Evolutionary conservation across 768 basidiomycete species (phyloP).

Genomic region (Mycena polygramma): DNA sequence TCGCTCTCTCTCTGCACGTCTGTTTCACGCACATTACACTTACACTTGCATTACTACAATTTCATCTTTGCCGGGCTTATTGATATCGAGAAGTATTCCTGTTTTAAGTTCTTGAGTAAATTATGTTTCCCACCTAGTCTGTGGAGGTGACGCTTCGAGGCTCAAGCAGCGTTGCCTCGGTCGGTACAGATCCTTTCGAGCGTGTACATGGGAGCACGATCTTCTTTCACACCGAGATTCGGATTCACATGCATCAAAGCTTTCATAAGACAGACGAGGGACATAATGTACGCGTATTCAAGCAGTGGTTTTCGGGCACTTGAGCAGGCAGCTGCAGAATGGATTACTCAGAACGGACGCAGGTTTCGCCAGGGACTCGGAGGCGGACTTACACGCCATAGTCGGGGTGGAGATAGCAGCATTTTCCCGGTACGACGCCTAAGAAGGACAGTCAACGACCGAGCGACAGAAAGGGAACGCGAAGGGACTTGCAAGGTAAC

Average conservation of each 20-base stretch:
- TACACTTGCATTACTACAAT: constrained; percentile 34
- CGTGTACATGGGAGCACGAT: too few species aligned
- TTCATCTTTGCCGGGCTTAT: constrained; percentile 16
- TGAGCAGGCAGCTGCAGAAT: constrained; percentile 8
- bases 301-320: constrained; percentile 2
- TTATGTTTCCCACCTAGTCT: too few species aligned
- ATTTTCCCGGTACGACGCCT: constrained; percentile 4
- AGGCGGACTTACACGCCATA: constrained; percentile 25
- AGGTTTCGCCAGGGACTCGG: not conserved
- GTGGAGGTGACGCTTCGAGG: too few species aligned
- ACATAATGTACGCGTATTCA: not conserved
- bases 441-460: not conserved
- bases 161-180: too few species aligned
- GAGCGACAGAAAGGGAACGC: not conserved
- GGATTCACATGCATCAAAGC: not conserved
- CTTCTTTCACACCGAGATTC: constrained; percentile 1
- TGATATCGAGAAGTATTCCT: too few species aligned
- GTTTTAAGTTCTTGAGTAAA: too few species aligned
- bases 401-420: constrained; percentile 31
- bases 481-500: constrained; percentile 15
- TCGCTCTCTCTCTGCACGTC: constrained; percentile 36
- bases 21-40: constrained; percentile 34
- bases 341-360: not conserved
- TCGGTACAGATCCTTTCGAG: too few species aligned
- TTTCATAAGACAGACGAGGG: too few species aligned